These are phyloP conservation scores for Fusarium sp. DNA, from an alignment of 2,329 filamentous ascomycete genomes.

Conservation along the genomic window DNA sequence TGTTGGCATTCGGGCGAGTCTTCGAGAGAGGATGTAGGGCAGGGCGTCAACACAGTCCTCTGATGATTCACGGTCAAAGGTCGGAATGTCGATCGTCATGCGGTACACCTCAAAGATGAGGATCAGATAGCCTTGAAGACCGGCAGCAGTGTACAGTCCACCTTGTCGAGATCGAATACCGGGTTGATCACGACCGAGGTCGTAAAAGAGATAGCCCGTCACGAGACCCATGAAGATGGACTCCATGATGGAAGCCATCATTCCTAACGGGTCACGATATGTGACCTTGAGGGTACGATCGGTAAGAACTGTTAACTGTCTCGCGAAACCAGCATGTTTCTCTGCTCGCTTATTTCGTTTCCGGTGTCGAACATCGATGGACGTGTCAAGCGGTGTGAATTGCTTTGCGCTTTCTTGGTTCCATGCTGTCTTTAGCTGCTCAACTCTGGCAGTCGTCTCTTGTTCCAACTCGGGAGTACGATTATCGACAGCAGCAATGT, in stretches of 20 bases:
- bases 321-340: constrained; percentile 67
- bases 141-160: constrained; percentile 77
- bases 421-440: constrained; percentile 73
- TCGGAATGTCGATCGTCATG: constrained; percentile 78
- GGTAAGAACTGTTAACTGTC: constrained; percentile 75
- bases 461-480: constrained; percentile 74
- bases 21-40: constrained; percentile 76
- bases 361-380: constrained; percentile 2
- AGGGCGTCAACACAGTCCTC: constrained; percentile 79
- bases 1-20: constrained; percentile 75
- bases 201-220: constrained; percentile 78
- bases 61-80: constrained; percentile 80
- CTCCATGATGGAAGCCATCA: constrained; percentile 77
- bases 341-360: constrained; percentile 42
- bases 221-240: constrained; percentile 78
- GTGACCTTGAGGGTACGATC: constrained; percentile 78
- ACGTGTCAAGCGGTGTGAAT: constrained; percentile 38
- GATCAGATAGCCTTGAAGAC: constrained; percentile 81
- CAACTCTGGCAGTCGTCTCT: constrained; percentile 69
- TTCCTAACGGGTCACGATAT: constrained; percentile 81
- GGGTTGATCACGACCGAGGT: constrained; percentile 72
- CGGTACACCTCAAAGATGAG: constrained; percentile 82
- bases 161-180: constrained; percentile 81
- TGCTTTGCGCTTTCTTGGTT: constrained; percentile 49
- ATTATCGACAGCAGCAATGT: constrained; percentile 80